Evolutionary conservation across 805 yeast species (phyloP).

Genomic region (Huiozyma naganishii): DNA sequence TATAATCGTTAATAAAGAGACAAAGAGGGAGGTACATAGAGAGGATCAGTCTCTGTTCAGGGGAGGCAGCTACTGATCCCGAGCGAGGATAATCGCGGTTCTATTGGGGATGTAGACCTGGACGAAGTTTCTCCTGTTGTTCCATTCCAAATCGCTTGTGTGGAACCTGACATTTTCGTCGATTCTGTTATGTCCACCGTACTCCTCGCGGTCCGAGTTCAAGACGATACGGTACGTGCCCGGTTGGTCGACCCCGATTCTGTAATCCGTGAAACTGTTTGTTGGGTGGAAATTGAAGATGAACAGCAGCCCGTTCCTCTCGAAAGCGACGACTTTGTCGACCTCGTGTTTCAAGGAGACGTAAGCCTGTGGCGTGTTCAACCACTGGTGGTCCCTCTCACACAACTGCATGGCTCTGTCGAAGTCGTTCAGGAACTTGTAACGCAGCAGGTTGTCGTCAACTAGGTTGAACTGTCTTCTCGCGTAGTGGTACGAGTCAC

Average conservation of each 20-base stretch:
- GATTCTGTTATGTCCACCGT: slow-evolving; percentile 76
- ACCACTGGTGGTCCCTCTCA: slow-evolving; percentile 63
- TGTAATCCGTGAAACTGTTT: slow-evolving; percentile 72
- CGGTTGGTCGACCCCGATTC: slow-evolving; percentile 75
- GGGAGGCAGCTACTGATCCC: slow-evolving; percentile 5
- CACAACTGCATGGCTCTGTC: slow-evolving; percentile 75
- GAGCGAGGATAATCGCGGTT: slow-evolving; percentile 51
- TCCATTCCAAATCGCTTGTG: slow-evolving; percentile 74
- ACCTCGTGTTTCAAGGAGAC: slow-evolving; percentile 79
- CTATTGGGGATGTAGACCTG: slow-evolving; percentile 79
- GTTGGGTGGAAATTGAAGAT: slow-evolving; percentile 87
- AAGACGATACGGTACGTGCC: slow-evolving; percentile 70
- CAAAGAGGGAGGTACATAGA: no score
- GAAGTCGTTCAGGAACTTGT: slow-evolving; percentile 67
- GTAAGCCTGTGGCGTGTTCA: slow-evolving; percentile 65
- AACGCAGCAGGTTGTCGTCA: slow-evolving; percentile 70
- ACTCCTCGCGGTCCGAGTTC: slow-evolving; percentile 58
- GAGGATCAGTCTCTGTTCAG: no score
- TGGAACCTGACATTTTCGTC: slow-evolving; percentile 45
- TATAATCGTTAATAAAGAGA: no score
- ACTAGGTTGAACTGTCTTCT: slow-evolving; percentile 87
- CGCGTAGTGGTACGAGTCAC: slow-evolving; percentile 84
- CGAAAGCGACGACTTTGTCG: slow-evolving; percentile 84
- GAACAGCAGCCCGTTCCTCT: slow-evolving; percentile 75
- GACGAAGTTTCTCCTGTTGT: slow-evolving; percentile 60